phyloP scores from a whole-genome alignment of 2,329 filamentous ascomycete species.

The Fulvia fulva region DNA sequence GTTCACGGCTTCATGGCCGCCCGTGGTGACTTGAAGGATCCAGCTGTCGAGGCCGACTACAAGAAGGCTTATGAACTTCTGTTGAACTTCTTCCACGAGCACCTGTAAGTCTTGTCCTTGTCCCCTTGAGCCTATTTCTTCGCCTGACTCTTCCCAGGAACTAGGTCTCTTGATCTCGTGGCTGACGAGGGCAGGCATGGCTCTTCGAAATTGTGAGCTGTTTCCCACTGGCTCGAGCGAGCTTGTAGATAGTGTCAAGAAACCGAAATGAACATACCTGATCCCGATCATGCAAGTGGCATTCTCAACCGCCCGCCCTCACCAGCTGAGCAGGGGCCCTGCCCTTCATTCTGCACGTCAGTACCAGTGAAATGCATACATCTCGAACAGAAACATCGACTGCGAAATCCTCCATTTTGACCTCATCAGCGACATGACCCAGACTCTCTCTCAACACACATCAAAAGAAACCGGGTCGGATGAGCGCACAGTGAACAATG shows the following conservation, averaged over 20 bases:
- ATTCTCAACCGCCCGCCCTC: background rate
- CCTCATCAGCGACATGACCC: too few relatives aligned
- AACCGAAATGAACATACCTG: background rate
- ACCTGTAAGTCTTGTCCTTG: constrained; percentile 43
- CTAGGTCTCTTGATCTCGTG: background rate
- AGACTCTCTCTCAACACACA: too few relatives aligned
- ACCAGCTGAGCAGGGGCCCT: too few relatives aligned
- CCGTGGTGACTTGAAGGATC: constrained; percentile 43
- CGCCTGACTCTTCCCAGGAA: background rate
- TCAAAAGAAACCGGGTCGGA: too few relatives aligned
- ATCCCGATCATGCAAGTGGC: background rate
- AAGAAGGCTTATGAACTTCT: constrained; percentile 48
- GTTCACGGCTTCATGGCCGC: constrained; percentile 31
- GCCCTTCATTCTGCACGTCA: too few relatives aligned
- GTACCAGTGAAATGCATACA: too few relatives aligned
- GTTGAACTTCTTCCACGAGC: constrained; percentile 50
- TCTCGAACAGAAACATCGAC: too few relatives aligned
- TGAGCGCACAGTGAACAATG: background rate
- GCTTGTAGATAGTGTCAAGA: background rate
- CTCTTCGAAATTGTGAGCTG: background rate
- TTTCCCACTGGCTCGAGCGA: background rate
- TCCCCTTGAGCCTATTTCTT: background rate
- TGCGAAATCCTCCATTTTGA: too few relatives aligned
- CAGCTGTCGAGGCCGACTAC: constrained; percentile 48
- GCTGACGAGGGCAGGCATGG: constrained; percentile 2